A percentile compares a stretch with the other conserved stretches of the same genome.
Conservation (phyloP, 768 basidiomycete genomes). For the Leccinellum albellum region DNA sequence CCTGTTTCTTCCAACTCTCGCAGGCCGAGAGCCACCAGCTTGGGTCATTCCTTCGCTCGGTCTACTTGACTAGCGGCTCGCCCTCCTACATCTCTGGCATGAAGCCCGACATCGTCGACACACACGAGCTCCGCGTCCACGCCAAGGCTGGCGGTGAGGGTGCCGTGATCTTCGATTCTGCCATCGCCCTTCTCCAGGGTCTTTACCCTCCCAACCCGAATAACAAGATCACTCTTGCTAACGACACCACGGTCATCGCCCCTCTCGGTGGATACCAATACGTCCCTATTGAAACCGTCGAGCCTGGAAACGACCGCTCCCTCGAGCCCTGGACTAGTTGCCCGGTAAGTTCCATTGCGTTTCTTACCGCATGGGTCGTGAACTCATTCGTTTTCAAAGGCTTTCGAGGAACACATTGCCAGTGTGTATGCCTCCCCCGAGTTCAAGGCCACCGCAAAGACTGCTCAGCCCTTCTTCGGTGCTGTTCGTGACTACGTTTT, state of each 20-base stretch:
- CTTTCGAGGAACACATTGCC: slow-evolving; percentile 62
- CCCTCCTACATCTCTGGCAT: slow-evolving; percentile 67
- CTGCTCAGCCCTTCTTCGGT: slow-evolving; percentile 63
- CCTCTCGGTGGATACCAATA: slow-evolving; percentile 86
- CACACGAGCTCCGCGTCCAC: slow-evolving; percentile 67
- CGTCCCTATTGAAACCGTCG: slow-evolving; percentile 84
- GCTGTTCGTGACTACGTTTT: slow-evolving; percentile 67
- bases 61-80: slow-evolving; percentile 65
- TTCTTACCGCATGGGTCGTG: background rate
- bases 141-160: slow-evolving; percentile 86
- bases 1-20: background rate
- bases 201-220: slow-evolving; percentile 76
- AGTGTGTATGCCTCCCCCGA: slow-evolving; percentile 57
- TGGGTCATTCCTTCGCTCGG: slow-evolving; percentile 56
- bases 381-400: slow-evolving; percentile 34
- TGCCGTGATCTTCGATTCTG: slow-evolving; percentile 81
- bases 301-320: slow-evolving; percentile 77
- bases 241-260: slow-evolving; percentile 65
- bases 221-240: slow-evolving; percentile 74
- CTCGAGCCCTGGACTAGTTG: slow-evolving; percentile 77
- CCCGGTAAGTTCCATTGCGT: slow-evolving; percentile 35
- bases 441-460: slow-evolving; percentile 59
- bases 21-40: slow-evolving; percentile 68
- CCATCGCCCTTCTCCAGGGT: slow-evolving; percentile 81
- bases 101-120: slow-evolving; percentile 65